A percentile compares a stretch with the other conserved stretches of the same genome.
These are phyloP conservation scores for Setomelanomma holmii DNA, from an alignment of 2,329 filamentous ascomycete species.

Conservation along the genomic window DNA sequence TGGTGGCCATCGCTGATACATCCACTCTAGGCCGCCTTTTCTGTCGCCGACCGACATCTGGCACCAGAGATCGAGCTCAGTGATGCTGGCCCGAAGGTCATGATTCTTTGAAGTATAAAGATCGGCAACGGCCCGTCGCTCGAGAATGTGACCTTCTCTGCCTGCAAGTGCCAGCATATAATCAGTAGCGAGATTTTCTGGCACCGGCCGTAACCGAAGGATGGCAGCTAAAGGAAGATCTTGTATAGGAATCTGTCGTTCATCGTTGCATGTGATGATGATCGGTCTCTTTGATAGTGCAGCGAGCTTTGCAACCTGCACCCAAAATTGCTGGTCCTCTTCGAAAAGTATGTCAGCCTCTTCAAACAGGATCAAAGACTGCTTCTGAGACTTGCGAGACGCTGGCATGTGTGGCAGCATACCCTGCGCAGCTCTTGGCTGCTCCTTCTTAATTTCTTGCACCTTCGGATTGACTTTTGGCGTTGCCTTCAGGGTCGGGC, in stretches of 20 bases:
- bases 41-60: slow-evolving; percentile 91
- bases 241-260: slow-evolving; percentile 77
- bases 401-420: slow-evolving; percentile 28
- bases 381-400: slow-evolving; percentile 70
- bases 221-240: slow-evolving; percentile 84
- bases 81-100: slow-evolving; percentile 82
- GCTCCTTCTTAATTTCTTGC: neutral
- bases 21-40: slow-evolving; percentile 90
- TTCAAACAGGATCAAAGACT: slow-evolving; percentile 92
- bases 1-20: slow-evolving; percentile 77
- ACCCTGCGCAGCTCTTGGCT: slow-evolving; percentile 17
- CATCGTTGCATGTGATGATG: slow-evolving; percentile 93
- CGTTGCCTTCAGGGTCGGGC: slow-evolving; percentile 25
- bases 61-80: slow-evolving; percentile 94
- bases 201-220: slow-evolving; percentile 74
- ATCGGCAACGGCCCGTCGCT: slow-evolving; percentile 68
- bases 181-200: slow-evolving; percentile 74
- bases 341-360: slow-evolving; percentile 94
- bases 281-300: slow-evolving; percentile 88
- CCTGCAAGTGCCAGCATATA: slow-evolving; percentile 83
- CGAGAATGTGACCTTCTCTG: slow-evolving; percentile 83
- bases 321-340: slow-evolving; percentile 95
- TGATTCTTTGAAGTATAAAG: slow-evolving; percentile 73
- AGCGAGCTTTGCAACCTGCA: slow-evolving; percentile 78
- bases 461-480: neutral